Percentiles rank a stretch among this genome's conserved stretches.
These are phyloP conservation scores for Penicillium argentinense DNA, from an alignment of 495 filamentous ascomycete genomes.

Conservation along the genomic window DNA sequence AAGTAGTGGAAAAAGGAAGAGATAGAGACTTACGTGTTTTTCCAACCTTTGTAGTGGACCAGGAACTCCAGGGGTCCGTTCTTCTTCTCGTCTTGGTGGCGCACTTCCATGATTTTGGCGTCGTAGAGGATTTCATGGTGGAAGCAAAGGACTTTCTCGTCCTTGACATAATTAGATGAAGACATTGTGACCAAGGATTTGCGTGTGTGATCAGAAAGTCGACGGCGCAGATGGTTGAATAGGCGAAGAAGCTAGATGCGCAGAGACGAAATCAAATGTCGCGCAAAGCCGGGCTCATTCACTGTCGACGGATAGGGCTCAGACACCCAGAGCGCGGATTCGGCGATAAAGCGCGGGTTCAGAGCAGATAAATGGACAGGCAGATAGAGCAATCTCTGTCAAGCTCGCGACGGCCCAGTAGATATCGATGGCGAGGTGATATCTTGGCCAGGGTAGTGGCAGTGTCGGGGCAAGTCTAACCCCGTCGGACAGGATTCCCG, in stretches of 20 bases:
- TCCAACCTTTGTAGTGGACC: constrained; percentile 99
- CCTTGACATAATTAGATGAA: constrained; percentile 71
- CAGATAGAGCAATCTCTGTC: too few species aligned
- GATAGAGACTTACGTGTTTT: constrained; percentile 72
- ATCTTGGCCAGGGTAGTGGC: neutral
- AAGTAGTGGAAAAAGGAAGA: too few species aligned
- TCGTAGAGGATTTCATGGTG: constrained; percentile 96
- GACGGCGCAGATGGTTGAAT: constrained; percentile 1
- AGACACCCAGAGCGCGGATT: too few species aligned
- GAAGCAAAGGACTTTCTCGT: constrained; percentile 95
- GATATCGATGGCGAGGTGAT: neutral
- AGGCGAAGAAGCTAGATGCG: too few species aligned
- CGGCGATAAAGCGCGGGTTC: too few species aligned
- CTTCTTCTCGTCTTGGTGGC: constrained; percentile 64
- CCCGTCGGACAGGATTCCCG: too few species aligned
- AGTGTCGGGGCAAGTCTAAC: neutral
- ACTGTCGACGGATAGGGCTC: too few species aligned
- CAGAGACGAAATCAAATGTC: too few species aligned
- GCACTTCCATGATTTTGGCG: constrained; percentile 84
- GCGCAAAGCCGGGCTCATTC: too few species aligned
- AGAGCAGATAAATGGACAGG: too few species aligned
- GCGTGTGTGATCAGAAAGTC: constrained; percentile 4
- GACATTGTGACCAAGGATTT: constrained; percentile 51
- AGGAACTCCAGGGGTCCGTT: constrained; percentile 79
- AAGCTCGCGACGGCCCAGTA: too few species aligned